Evolutionary conservation across 1,284 basidiomycete species (phyloP), one percentile per base, ranked within the genome.

Genomic region (Mycena citricolor): DNA sequence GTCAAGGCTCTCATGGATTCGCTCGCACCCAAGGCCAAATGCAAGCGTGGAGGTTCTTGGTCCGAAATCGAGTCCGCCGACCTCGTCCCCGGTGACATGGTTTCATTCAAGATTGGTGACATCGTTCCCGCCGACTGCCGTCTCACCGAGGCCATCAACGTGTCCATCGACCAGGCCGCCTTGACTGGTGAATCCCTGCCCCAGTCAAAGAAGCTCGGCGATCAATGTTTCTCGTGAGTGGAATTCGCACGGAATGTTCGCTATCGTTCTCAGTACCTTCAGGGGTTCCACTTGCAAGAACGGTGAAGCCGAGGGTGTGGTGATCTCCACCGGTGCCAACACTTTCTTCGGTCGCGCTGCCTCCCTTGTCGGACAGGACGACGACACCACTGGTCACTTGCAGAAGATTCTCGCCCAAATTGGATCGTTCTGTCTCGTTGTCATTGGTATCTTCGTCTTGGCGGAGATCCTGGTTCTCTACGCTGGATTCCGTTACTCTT

Each of bases 1-100:
- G 94, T 98, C 74, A 97, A 97, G 76, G 94, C 94, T 11, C 88
- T 98, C 57, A 98, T 97, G 94, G 94, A 97, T 67, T 97, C 94
- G 13, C 88, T 98, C 55, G 94, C 95, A 16, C 95, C 94, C 66
- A 97, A 97, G 75, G 94, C 94, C 28, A 88, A 86, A 68, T 90
- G 90, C 61, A 90, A 83, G 71, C 93, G 94, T 55, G 77, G 78
- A 56, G 90, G 89, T 50, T 59, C 61, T 30, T 97, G 93, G 93
- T 64, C 67, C 26, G 94, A 97, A 68, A 87, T 97, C 57, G 94
- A 97, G 60, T 91, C 90, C 0, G 57, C 92, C 34, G 79, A 77
- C 34, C 83, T 97, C 48, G 93, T 97, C 34, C 93, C 94, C 46
- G 93, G 94, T 66, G 94, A 97, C 59, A 87, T 97, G 76, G 71